Percentiles rank a stretch among this genome's conserved stretches.
phyloP scores from a whole-genome alignment of 352 stramenopile genomes.

The Thalassiosira oceanica region DNA sequence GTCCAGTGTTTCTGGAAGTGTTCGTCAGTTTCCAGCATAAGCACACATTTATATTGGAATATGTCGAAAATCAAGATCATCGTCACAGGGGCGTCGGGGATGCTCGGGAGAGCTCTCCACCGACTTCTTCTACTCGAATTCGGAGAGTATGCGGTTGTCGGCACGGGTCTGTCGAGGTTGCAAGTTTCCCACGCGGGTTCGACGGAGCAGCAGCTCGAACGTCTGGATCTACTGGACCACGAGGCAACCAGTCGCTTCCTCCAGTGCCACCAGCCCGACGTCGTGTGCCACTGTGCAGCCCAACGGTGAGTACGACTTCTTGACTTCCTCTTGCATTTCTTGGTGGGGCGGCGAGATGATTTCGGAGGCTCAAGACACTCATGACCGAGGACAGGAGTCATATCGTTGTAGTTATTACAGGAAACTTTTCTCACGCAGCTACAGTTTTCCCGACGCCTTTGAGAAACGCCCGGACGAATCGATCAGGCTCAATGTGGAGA shows the following conservation, averaged over 20 bases:
- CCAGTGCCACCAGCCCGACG: conserved; percentile 9
- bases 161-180: conserved; percentile 17
- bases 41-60: no score
- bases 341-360: no score
- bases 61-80: no score
- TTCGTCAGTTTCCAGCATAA: no score
- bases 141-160: conserved; percentile 14
- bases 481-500: conserved; percentile 33
- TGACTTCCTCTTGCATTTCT: no score
- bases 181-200: conserved; percentile 6
- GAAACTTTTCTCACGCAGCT: no score
- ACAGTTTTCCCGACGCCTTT: conserved; percentile 35
- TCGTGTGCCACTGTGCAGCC: conserved; percentile 38
- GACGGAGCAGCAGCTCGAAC: conserved; percentile 3
- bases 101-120: conserved; percentile 38
- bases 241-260: conserved; percentile 22
- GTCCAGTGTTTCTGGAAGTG: no score
- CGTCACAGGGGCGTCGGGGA: conserved; percentile 37
- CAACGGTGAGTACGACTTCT: no score
- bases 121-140: conserved; percentile 16
- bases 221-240: conserved; percentile 30
- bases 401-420: no score
- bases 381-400: no score
- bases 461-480: conserved; percentile 23
- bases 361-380: no score